Evolutionary conservation across 306 rosid genomes (phyloP).

Genomic region (Fragaria ananassa): DNA sequence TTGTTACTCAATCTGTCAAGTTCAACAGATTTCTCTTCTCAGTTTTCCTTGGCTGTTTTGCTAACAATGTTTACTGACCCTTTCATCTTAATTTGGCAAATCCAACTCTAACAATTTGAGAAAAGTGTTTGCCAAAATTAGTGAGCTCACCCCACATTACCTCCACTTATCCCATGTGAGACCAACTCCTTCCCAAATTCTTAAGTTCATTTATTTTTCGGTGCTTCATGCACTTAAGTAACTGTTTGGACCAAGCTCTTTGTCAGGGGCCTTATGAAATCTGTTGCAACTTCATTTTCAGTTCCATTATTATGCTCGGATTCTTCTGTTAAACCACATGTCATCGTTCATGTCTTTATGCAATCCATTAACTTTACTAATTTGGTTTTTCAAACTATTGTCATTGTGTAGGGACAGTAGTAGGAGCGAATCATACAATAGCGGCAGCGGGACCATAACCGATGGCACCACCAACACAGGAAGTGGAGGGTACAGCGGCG

Average conservation of each 20-base stretch:
- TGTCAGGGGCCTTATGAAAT: background rate
- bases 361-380: background rate
- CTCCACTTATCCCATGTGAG: background rate
- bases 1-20: background rate
- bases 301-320: background rate
- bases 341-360: background rate
- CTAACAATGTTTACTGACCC: background rate
- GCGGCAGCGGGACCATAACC: slow-evolving; percentile 49
- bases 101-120: background rate
- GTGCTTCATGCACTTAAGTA: background rate
- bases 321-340: background rate
- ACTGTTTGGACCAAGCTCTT: background rate
- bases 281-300: background rate
- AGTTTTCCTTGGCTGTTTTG: background rate
- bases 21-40: background rate
- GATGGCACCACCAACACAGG: slow-evolving; percentile 46
- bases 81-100: background rate
- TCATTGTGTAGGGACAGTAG: slow-evolving; percentile 54
- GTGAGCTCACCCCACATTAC: background rate
- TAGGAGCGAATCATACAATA: slow-evolving; percentile 32
- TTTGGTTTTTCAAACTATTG: slow-evolving; percentile 27
- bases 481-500: slow-evolving; percentile 32
- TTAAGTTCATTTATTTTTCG: background rate
- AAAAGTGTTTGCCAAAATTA: slow-evolving; percentile 10
- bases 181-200: slow-evolving; percentile 2